phyloP scores from a whole-genome alignment of 768 basidiomycete genomes.

The Paxillus involutus region DNA sequence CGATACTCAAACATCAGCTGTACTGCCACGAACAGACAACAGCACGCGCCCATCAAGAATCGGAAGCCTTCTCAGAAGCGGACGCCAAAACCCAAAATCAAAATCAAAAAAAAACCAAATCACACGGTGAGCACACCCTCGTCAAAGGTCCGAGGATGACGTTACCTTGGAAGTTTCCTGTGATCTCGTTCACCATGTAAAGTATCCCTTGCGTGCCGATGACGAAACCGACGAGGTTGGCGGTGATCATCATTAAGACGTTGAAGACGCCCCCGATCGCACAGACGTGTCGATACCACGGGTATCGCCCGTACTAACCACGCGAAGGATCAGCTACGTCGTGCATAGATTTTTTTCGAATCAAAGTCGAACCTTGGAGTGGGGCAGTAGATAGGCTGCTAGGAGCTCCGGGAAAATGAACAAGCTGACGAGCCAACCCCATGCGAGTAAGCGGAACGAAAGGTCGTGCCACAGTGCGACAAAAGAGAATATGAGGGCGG shows the following conservation, averaged over 20 bases:
- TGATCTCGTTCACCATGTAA: constrained; percentile 63
- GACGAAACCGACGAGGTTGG: constrained; percentile 95
- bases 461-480: constrained; percentile 98
- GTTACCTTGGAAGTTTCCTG: constrained; percentile 66
- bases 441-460: constrained; percentile 81
- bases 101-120: neutral
- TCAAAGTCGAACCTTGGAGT: constrained; percentile 50
- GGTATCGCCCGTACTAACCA: constrained; percentile 57
- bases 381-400: constrained; percentile 59
- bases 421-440: constrained; percentile 94
- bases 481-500: constrained; percentile 85
- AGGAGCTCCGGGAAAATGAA: constrained; percentile 88
- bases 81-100: neutral
- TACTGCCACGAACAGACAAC: constrained; percentile 73
- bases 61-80: constrained; percentile 46
- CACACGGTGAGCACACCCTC: neutral
- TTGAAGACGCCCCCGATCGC: constrained; percentile 84
- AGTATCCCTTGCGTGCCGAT: constrained; percentile 79
- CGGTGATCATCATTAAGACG: constrained; percentile 84
- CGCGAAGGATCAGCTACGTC: constrained; percentile 3
- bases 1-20: constrained; percentile 98
- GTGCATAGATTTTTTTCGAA: neutral
- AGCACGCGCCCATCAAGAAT: constrained; percentile 62
- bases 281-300: constrained; percentile 87
- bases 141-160: constrained; percentile 3